A percentile compares a stretch with the other conserved stretches of the same genome.
phyloP scores from a whole-genome alignment of 2,329 filamentous ascomycete genomes.

The Alternaria tenuissima region DNA sequence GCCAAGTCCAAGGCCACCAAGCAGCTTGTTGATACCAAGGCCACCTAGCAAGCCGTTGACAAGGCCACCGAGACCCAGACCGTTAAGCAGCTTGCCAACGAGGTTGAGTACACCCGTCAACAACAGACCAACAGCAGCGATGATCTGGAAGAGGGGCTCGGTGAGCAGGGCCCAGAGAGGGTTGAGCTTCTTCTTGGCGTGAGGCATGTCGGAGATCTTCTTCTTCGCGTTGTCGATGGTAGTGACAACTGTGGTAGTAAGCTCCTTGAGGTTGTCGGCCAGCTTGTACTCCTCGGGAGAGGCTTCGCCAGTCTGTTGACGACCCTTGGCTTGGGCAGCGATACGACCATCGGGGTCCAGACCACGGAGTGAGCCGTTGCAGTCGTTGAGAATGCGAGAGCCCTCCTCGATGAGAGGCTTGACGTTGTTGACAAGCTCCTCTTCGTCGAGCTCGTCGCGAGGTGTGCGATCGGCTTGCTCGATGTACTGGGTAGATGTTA shows the following conservation, averaged over 20 bases:
- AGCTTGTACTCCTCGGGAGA: conserved; percentile 84
- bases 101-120: conserved; percentile 84
- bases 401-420: conserved; percentile 90
- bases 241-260: conserved; percentile 80
- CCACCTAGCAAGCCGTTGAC: conserved; percentile 81
- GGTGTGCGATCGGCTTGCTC: conserved; percentile 81
- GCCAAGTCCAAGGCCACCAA: conserved; percentile 74
- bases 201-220: conserved; percentile 89
- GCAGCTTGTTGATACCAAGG: conserved; percentile 76
- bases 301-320: conserved; percentile 76
- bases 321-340: conserved; percentile 83
- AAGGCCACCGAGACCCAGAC: conserved; percentile 81
- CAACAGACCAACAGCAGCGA: conserved; percentile 85
- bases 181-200: conserved; percentile 94
- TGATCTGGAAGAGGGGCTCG: conserved; percentile 91
- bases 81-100: conserved; percentile 80
- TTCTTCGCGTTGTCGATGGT: conserved; percentile 89
- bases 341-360: conserved; percentile 90
- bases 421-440: conserved; percentile 84
- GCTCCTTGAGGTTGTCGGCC: conserved; percentile 84
- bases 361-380: conserved; percentile 85
- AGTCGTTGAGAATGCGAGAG: conserved; percentile 80
- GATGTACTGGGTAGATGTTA: conserved; percentile 67
- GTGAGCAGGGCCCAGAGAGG: conserved; percentile 84
- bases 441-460: conserved; percentile 88